Evolutionary conservation across 306 rosid species (phyloP).

Genomic region (Prunus persica): DNA sequence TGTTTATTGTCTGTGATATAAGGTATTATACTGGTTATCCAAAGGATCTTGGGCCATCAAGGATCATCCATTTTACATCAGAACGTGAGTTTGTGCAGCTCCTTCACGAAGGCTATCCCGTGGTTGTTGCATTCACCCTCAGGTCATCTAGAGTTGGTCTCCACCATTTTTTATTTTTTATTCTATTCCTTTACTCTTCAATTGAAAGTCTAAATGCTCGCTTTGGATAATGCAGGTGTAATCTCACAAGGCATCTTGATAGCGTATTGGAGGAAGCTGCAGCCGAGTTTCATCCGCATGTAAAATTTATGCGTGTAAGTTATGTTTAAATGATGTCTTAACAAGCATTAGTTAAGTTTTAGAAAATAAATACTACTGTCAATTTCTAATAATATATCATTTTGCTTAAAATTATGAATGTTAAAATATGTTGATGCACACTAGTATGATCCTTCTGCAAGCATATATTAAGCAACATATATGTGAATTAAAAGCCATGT

Average conservation of each 20-base stretch:
- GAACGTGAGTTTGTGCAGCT: constrained; percentile 87
- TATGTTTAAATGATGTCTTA: constrained; percentile 1
- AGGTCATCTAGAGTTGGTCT: constrained; percentile 41
- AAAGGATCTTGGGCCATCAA: constrained; percentile 82
- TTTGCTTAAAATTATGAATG: constrained; percentile 7
- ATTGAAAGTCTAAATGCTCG: constrained; percentile 17
- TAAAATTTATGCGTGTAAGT: constrained; percentile 89
- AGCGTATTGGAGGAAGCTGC: constrained; percentile 81
- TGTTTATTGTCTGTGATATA: neutral
- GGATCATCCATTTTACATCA: constrained; percentile 80
- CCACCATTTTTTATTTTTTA: constrained; percentile 8
- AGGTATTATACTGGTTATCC: constrained; percentile 90
- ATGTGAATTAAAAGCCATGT: neutral
- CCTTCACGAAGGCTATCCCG: constrained; percentile 84
- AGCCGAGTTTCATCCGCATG: constrained; percentile 73
- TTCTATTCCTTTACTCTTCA: constrained; percentile 1
- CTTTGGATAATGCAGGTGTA: constrained; percentile 58
- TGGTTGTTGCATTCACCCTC: constrained; percentile 82
- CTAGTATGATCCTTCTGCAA: constrained; percentile 1
- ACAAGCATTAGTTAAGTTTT: constrained; percentile 1
- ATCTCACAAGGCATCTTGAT: constrained; percentile 73
- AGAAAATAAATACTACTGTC: neutral
- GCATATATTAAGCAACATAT: neutral
- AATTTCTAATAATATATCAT: neutral
- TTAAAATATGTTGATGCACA: neutral